Evolutionary conservation across 192 early-diverging fungal species (phyloP).

Genomic region (Coemansia guatemalensis): DNA sequence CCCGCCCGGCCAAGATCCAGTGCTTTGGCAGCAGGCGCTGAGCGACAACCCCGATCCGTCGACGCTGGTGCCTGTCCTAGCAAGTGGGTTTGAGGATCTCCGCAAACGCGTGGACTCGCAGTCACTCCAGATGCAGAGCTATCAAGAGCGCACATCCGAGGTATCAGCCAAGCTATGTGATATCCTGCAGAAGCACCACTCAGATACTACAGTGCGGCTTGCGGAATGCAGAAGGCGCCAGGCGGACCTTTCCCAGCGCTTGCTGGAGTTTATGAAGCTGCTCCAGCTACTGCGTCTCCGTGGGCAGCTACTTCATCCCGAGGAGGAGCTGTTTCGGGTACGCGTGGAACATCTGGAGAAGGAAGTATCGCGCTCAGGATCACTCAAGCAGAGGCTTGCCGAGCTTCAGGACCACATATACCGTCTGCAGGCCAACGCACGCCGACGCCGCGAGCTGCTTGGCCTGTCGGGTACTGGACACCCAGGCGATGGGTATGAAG

Average conservation of each 20-base stretch:
- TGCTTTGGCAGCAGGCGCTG: conserved; percentile 81
- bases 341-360: conserved; percentile 73
- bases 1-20: conserved; percentile 65
- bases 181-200: conserved; percentile 64
- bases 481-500: conserved; percentile 52
- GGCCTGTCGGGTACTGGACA: conserved; percentile 22
- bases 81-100: conserved; percentile 87
- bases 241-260: conserved; percentile 69
- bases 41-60: conserved; percentile 84
- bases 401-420: conserved; percentile 82
- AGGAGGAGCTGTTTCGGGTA: conserved; percentile 78
- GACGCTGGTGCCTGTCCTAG: conserved; percentile 89
- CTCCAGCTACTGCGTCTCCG: conserved; percentile 82
- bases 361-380: conserved; percentile 73
- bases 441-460: conserved; percentile 33
- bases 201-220: conserved; percentile 71
- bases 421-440: conserved; percentile 61
- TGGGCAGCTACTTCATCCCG: conserved; percentile 76
- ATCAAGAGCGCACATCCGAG: conserved; percentile 73
- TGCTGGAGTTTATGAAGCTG: conserved; percentile 83
- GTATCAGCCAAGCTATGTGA: conserved; percentile 58
- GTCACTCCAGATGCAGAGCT: conserved; percentile 63
- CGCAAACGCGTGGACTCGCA: conserved; percentile 83
- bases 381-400: conserved; percentile 78
- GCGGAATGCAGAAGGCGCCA: conserved; percentile 80